Percentiles rank a stretch among this genome's conserved stretches.
Conservation (phyloP, 2,329 filamentous ascomycete genomes). For the Colletotrichum orbiculare region DNA sequence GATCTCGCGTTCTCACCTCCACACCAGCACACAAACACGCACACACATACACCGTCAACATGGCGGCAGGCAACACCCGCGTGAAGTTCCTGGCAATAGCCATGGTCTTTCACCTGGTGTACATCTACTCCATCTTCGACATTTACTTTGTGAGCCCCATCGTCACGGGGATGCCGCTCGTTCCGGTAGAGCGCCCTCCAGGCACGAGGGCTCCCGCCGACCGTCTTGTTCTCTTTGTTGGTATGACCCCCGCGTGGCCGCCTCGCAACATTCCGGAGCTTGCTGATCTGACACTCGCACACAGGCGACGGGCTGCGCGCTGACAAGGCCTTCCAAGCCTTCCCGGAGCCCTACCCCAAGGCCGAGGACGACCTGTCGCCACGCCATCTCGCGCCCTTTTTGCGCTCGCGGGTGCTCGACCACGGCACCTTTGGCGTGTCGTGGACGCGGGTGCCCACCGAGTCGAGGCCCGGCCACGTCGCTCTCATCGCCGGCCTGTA, state of each 20-base stretch:
- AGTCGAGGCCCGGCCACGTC: slow-evolving; percentile 95
- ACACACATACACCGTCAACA: too few species aligned
- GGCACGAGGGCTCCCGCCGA: slow-evolving; percentile 81
- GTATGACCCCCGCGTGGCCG: slow-evolving; percentile 56
- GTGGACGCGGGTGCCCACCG: slow-evolving; percentile 95
- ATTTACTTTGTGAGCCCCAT: slow-evolving; percentile 99
- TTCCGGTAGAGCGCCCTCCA: slow-evolving; percentile 72
- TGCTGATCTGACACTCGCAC: slow-evolving; percentile 6
- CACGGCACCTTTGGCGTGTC: slow-evolving; percentile 97
- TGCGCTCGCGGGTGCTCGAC: slow-evolving; percentile 87
- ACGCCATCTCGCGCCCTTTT: slow-evolving; percentile 87
- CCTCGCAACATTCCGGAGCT: not conserved
- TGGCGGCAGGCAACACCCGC: slow-evolving; percentile 53
- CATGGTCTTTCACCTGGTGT: slow-evolving; percentile 91
- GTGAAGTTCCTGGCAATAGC: slow-evolving; percentile 89
- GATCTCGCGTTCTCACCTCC: too few species aligned
- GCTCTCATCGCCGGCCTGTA: slow-evolving; percentile 96
- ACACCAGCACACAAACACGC: too few species aligned
- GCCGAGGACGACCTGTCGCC: slow-evolving; percentile 74
- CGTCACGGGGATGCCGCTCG: slow-evolving; percentile 92
- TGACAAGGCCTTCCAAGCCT: slow-evolving; percentile 96
- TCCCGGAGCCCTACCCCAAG: slow-evolving; percentile 84
- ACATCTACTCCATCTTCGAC: slow-evolving; percentile 96
- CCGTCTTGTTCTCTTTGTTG: slow-evolving; percentile 92
- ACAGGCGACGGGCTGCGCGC: slow-evolving; percentile 90